phyloP scores from a whole-genome alignment of 768 basidiomycete genomes.

The Daedalea quercina region DNA sequence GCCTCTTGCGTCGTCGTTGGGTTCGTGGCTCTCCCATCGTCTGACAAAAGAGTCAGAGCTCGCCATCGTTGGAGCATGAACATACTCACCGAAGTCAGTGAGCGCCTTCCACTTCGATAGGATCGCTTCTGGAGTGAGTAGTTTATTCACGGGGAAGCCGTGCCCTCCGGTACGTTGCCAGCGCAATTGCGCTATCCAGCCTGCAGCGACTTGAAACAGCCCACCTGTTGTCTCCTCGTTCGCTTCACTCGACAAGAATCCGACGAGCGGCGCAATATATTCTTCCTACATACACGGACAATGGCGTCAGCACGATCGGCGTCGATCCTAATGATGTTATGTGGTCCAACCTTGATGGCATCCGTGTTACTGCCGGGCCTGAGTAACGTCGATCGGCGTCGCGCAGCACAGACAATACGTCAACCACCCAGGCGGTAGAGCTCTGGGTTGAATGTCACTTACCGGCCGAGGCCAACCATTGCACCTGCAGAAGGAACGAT shows the following conservation, averaged over 20 bases:
- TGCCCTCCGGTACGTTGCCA: constrained; percentile 90
- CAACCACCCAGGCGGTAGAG: neutral
- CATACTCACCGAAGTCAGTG: constrained; percentile 70
- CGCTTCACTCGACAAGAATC: constrained; percentile 79
- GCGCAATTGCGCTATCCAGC: constrained; percentile 87
- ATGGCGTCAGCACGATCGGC: constrained; percentile 1
- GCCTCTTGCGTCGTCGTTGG: constrained; percentile 72
- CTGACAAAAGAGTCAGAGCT: constrained; percentile 27
- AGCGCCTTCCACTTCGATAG: constrained; percentile 74
- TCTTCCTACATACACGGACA: constrained; percentile 54
- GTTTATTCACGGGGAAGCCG: constrained; percentile 76
- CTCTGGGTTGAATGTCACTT: neutral
- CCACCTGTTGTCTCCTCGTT: constrained; percentile 68
- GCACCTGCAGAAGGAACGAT: constrained; percentile 79
- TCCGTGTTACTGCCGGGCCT: constrained; percentile 57
- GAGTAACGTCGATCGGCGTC: neutral
- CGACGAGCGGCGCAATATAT: constrained; percentile 88
- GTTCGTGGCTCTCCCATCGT: constrained; percentile 78
- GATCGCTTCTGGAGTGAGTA: constrained; percentile 76
- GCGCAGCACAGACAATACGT: neutral
- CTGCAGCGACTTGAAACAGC: constrained; percentile 83
- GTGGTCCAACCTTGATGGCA: constrained; percentile 64
- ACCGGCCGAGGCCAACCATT: constrained; percentile 32
- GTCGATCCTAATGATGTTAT: neutral
- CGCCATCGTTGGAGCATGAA: neutral